A percentile compares a stretch with the other conserved stretches of the same genome.
Evolutionary conservation across 2,329 filamentous ascomycete species (phyloP).

Genomic region (Talaromyces sp.): DNA sequence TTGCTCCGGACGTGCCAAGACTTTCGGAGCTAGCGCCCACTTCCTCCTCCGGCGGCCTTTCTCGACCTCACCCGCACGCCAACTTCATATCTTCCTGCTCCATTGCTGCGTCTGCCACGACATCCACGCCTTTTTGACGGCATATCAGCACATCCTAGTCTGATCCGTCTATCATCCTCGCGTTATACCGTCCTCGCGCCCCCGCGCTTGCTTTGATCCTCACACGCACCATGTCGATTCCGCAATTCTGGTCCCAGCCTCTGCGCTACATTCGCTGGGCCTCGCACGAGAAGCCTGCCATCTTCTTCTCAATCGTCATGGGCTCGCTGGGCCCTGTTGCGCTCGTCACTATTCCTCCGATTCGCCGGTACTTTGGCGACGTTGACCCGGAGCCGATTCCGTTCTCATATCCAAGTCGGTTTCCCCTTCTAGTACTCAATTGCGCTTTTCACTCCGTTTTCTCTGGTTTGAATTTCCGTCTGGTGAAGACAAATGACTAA

Average conservation of each 20-base stretch:
- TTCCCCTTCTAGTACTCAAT: background rate
- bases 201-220: background rate
- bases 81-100: too few relatives aligned
- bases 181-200: slow-evolving; percentile 5
- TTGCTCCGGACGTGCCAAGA: slow-evolving; percentile 37
- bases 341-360: slow-evolving; percentile 65
- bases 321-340: slow-evolving; percentile 66
- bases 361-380: slow-evolving; percentile 69
- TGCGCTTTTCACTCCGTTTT: background rate
- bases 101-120: background rate
- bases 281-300: slow-evolving; percentile 77
- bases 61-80: background rate
- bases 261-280: slow-evolving; percentile 84
- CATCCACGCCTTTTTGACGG: background rate
- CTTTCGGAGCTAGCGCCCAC: slow-evolving; percentile 7
- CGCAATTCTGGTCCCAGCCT: slow-evolving; percentile 78
- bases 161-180: background rate
- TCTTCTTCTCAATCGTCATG: slow-evolving; percentile 80
- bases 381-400: slow-evolving; percentile 66
- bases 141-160: background rate
- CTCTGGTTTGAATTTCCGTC: background rate
- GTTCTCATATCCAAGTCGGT: slow-evolving; percentile 85
- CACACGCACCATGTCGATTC: slow-evolving; percentile 44
- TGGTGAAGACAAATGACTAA: background rate
- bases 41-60: background rate